Base-by-base conservation (phyloP, 176 grass and related monocot species). In the Cocos nucifera region DNA sequence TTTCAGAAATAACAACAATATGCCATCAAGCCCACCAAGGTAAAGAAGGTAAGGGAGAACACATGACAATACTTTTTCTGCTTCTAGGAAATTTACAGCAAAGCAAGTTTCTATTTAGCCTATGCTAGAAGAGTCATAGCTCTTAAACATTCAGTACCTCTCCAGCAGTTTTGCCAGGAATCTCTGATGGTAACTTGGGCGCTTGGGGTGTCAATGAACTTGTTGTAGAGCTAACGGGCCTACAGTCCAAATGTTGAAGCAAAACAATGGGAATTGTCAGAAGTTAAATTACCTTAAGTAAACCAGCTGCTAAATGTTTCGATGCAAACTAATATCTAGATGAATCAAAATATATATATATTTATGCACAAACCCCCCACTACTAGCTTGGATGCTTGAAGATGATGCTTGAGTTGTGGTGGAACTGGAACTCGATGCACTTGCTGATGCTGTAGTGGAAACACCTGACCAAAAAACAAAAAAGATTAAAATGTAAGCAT, bases 121-220 rank as follows among this genome's bases (percentile, higher is more conserved):
- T 44, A 44, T 44, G 35, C 35, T 44, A 44, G 9, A 44, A 44
- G 9, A 44, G 35, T 44, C 2, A 3, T 12, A 3, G 0, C 35
- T 44, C 35, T 44, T 44, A 30, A 1, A 65, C 44, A 35, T 25
- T 17, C 24, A 70, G 2, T 92, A 98, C 94, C 77, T 98, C 82
- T 73, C 92, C 94, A 4, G 89, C 94, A 69, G 55, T 49, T 98
- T 93, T 98, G 56, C 94, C 94, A 81, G 79, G 70, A 76, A 98
- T 93, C 68, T 98, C 94, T 72, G 88, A 98, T 66, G 94, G 94
- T 30, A 92, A 77, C 53, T 89, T 98, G 30, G 82, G 82, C 64
- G 78, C 61, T 67, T 79, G 94, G 29, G 68, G 39, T 25, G 75
- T 53, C 64, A 73, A 57, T 75, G 88, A 64, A 70, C 63, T 82